Conservation (phyloP, 805 yeast genomes). For the Saccharomycopsis sp. region DNA sequence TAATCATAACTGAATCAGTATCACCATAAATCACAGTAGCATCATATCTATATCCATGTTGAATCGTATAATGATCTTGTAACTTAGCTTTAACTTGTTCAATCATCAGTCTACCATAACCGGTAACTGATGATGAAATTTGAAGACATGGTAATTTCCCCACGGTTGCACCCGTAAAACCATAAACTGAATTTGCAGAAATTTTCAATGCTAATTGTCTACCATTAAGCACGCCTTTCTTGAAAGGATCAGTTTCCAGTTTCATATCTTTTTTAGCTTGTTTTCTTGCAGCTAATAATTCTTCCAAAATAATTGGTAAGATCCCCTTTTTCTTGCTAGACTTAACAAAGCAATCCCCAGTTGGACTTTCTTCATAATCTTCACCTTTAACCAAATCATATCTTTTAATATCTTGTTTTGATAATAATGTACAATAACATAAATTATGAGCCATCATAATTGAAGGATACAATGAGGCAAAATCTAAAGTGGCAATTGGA, state of each 20-base stretch:
- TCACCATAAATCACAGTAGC: constrained; percentile 95
- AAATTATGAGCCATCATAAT: constrained; percentile 99
- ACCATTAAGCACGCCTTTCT: constrained; percentile 89
- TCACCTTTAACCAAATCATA: constrained; percentile 56
- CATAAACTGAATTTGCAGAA: constrained; percentile 97
- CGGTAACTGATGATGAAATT: constrained; percentile 90
- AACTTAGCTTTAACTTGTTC: constrained; percentile 85
- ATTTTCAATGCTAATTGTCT: constrained; percentile 93
- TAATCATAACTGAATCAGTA: constrained; percentile 98
- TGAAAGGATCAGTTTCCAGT: constrained; percentile 91
- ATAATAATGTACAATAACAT: constrained; percentile 86
- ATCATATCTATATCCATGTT: constrained; percentile 78
- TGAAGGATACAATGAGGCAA: constrained; percentile 94
- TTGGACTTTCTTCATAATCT: constrained; percentile 85
- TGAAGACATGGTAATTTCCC: constrained; percentile 96
- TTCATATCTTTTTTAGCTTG: constrained; percentile 86
- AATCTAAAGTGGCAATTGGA: constrained; percentile 96
- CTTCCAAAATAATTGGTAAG: constrained; percentile 85
- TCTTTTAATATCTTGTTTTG: constrained; percentile 58
- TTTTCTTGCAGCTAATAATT: constrained; percentile 85
- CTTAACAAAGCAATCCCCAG: constrained; percentile 85
- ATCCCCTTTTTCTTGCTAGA: constrained; percentile 67
- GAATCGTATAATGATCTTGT: constrained; percentile 68
- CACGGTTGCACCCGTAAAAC: constrained; percentile 97
- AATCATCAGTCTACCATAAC: constrained; percentile 96